phyloP scores from a whole-genome alignment of 805 yeast genomes.

The Clavispora santaluciae region DNA sequence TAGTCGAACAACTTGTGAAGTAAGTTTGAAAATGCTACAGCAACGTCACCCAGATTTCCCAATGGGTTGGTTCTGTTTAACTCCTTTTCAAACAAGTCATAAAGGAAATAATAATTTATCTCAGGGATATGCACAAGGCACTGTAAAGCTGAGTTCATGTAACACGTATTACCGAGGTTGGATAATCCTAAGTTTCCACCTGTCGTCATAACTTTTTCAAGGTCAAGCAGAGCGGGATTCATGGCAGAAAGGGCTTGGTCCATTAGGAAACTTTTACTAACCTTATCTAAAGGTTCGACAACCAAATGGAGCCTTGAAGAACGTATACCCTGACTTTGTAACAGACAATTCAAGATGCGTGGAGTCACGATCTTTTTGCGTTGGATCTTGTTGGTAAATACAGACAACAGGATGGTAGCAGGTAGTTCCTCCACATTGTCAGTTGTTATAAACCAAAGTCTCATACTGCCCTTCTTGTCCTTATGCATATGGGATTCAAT shows the following conservation, averaged over 20 bases:
- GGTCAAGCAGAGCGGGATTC: constrained; percentile 8
- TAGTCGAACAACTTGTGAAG: constrained; percentile 53
- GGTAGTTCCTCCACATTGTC: constrained; percentile 21
- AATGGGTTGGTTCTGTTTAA: constrained; percentile 75
- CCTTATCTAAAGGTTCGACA: constrained; percentile 22
- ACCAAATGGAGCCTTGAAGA: constrained; percentile 22
- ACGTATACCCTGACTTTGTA: constrained; percentile 28
- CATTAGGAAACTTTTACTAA: constrained; percentile 18
- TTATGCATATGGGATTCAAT: constrained; percentile 21
- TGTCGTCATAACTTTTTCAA: constrained; percentile 6
- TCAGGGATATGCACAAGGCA: constrained; percentile 86
- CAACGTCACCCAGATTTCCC: constrained; percentile 81
- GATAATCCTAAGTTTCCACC: constrained; percentile 54
- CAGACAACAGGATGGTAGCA: constrained; percentile 17
- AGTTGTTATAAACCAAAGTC: constrained; percentile 36
- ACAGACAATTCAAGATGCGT: constrained; percentile 17
- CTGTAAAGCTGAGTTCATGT: constrained; percentile 92
- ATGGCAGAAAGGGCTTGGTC: constrained; percentile 13
- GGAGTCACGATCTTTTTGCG: constrained; percentile 26
- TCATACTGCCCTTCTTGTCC: constrained; percentile 16
- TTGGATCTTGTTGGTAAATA: constrained; percentile 26
- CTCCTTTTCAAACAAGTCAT: constrained; percentile 56
- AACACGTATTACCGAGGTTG: constrained; percentile 87
- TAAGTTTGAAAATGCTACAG: constrained; percentile 65
- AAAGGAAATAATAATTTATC: constrained; percentile 67